Base-by-base conservation (phyloP, 768 basidiomycete species). In the Auriscalpium orientale region DNA sequence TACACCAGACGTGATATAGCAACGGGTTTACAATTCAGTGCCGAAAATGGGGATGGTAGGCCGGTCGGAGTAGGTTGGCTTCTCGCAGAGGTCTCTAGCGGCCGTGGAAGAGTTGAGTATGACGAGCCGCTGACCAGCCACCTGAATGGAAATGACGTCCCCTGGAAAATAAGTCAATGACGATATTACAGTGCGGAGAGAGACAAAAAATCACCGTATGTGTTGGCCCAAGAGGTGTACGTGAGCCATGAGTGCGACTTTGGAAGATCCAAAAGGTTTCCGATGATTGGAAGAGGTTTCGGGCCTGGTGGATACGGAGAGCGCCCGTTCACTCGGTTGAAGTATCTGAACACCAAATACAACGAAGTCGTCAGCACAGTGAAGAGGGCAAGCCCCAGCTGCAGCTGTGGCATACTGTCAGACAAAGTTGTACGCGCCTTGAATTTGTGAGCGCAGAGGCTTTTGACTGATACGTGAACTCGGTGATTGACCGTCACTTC, bases 271-370 rank as follows among this genome's bases (percentile, higher is more conserved):
- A 54, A 15, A 13, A 57, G 46, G 37, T 57, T 57, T 2, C 56
- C 51, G 3, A 57, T 20, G 11, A 57, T 10, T 4, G 56, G 56
- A 5, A 53, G 35, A 1, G 51, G 52, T 36, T 22, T 46, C 10
- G 56, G 56, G 7, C 56, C 56, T 40, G 56, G 56, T 10, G 56
- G 56, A 11, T 57, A 57, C 4, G 51, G 51, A 28, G 22, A 28
- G 5, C 22, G 22, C 22, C 22, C n/a, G n/a, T n/a, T n/a, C n/a
- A n/a, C 22, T 28, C 22, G 22, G 22, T 28, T 28, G 5, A 28
- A 28, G 22, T 28, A 28, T 28, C 22, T 28, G 22, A 28, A 5
- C 22, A 28, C 22, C 3, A 28, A 28, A 28, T 28, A 28, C 22
- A 28, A 28, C 22, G 22, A 28, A 28, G 22, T 28, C 22, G 22